Evolutionary conservation across 116 monocot genomes (phyloP).

Genomic region (Thalassia testudinum): DNA sequence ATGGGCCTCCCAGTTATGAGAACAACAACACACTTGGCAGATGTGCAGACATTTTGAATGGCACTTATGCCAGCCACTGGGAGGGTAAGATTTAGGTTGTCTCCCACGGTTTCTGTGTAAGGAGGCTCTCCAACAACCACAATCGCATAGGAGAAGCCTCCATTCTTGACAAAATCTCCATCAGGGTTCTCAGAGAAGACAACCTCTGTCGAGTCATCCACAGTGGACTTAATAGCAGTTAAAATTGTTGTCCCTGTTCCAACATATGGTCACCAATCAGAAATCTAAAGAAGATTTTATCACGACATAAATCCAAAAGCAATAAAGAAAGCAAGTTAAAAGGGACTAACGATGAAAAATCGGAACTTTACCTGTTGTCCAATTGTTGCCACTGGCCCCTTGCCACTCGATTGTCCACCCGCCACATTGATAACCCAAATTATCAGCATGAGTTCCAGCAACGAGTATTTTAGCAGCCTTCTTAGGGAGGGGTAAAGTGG

Average conservation of each 20-base stretch:
- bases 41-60: slow-evolving; percentile 10
- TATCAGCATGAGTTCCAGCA: slow-evolving; percentile 39
- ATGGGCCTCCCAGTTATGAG: slow-evolving; percentile 13
- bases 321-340: background rate
- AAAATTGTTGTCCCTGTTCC: slow-evolving; percentile 33
- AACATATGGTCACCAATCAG: background rate
- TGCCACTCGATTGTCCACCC: slow-evolving; percentile 65
- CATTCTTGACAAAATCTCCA: background rate
- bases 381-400: slow-evolving; percentile 22
- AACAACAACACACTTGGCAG: slow-evolving; percentile 7
- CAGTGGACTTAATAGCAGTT: slow-evolving; percentile 19
- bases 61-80: slow-evolving; percentile 2
- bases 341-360: slow-evolving; percentile 4
- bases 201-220: slow-evolving; percentile 16
- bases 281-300: background rate
- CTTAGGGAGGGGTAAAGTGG: slow-evolving; percentile 39
- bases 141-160: slow-evolving; percentile 9
- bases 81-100: slow-evolving; percentile 8
- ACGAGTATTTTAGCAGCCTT: slow-evolving; percentile 44
- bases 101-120: slow-evolving; percentile 10
- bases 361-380: slow-evolving; percentile 7
- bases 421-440: slow-evolving; percentile 55
- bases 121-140: slow-evolving; percentile 18
- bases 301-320: background rate
- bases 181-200: slow-evolving; percentile 18